These are phyloP conservation scores for Metarhizium anisopliae DNA, from an alignment of 2,329 filamentous ascomycete genomes.

Conservation along the genomic window DNA sequence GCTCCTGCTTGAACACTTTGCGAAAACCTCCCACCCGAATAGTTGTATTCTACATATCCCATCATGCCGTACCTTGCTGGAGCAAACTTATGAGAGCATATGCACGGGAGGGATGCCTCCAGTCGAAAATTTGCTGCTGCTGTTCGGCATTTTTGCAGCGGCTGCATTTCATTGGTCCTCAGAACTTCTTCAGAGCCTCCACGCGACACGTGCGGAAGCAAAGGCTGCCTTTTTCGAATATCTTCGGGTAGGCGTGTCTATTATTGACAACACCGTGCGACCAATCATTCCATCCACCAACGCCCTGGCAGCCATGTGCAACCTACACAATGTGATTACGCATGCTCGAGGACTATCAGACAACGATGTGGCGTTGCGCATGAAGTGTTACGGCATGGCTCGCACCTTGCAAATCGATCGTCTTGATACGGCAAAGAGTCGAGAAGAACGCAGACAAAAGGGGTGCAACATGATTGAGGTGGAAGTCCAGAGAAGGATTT, in stretches of 20 bases:
- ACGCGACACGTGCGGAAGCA: background rate
- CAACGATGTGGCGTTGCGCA: background rate
- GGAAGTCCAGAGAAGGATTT: constrained; percentile 5
- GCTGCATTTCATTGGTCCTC: constrained; percentile 1
- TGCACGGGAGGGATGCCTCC: background rate
- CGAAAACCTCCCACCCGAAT: background rate
- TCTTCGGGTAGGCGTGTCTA: background rate
- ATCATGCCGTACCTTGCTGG: constrained; percentile 1
- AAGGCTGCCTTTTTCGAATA: constrained; percentile 2
- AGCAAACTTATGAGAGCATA: constrained; percentile 1
- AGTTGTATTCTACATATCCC: constrained; percentile 6
- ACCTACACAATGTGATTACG: background rate
- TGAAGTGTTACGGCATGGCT: constrained; percentile 4
- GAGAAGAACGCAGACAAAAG: background rate
- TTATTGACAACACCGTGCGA: background rate
- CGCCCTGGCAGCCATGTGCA: constrained; percentile 1
- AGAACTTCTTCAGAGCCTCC: background rate
- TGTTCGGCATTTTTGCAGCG: constrained; percentile 5
- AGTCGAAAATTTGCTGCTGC: background rate
- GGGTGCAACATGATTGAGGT: constrained; percentile 5
- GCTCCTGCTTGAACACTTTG: constrained; percentile 4
- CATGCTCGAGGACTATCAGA: constrained; percentile 4
- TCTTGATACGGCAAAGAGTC: constrained; percentile 3
- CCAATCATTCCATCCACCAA: constrained; percentile 4
- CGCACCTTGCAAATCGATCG: constrained; percentile 3